Conservation (phyloP, 2,329 filamentous ascomycete species). For the Fusarium sp. region DNA sequence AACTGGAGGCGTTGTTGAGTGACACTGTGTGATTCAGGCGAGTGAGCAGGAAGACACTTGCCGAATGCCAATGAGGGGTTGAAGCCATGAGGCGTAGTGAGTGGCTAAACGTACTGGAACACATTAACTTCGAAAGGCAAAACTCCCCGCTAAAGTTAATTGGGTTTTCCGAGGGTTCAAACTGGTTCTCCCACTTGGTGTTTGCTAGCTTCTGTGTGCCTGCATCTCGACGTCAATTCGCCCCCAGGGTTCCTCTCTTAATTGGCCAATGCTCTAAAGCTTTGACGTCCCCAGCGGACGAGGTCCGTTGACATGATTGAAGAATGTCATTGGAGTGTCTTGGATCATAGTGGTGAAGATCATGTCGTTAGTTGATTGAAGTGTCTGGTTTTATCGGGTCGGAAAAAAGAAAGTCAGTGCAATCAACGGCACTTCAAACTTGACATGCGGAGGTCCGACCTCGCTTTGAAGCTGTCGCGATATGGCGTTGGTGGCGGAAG, state of each 20-base stretch:
- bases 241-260: neutral
- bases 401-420: neutral
- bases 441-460: neutral
- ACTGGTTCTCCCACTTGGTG: neutral
- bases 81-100: neutral
- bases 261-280: neutral
- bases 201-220: neutral
- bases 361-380: neutral
- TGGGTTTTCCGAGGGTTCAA: neutral
- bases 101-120: neutral
- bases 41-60: neutral
- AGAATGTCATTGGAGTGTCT: neutral
- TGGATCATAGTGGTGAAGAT: neutral
- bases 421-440: neutral
- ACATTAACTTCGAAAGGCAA: neutral
- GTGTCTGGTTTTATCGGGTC: neutral
- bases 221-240: neutral
- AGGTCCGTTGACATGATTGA: neutral
- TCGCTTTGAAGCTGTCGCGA: neutral
- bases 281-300: neutral
- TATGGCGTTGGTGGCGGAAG: neutral
- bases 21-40: neutral
- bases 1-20: neutral
- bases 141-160: neutral
- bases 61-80: neutral